Evolutionary conservation across 441 rosid genomes (phyloP).

Genomic region (Gossypium gossypioides): DNA sequence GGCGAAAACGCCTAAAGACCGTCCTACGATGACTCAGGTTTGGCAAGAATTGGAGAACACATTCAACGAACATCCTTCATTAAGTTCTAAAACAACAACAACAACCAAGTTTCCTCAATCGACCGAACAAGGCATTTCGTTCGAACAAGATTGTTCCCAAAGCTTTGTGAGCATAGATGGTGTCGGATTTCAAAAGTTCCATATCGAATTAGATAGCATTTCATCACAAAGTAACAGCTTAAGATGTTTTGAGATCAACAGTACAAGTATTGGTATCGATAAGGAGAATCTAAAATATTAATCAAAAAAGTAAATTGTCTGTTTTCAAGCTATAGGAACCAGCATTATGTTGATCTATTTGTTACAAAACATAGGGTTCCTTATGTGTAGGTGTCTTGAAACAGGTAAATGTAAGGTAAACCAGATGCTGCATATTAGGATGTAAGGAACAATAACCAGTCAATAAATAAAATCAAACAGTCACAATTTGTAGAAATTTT

Average conservation of each 20-base stretch:
- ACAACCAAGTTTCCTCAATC: neutral
- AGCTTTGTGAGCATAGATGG: conserved; percentile 46
- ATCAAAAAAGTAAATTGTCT: neutral
- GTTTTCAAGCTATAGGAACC: neutral
- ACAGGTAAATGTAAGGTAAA: neutral
- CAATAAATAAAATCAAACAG: neutral
- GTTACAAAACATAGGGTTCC: neutral
- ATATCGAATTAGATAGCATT: conserved; percentile 36
- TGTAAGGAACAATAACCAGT: neutral
- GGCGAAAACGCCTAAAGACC: conserved; percentile 33
- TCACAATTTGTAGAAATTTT: neutral
- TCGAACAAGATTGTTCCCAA: conserved; percentile 25
- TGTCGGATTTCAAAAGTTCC: conserved; percentile 37
- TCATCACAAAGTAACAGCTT: conserved; percentile 30
- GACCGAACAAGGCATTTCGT: neutral
- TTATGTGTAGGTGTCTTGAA: neutral
- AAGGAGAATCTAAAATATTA: conserved; percentile 14
- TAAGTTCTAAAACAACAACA: neutral
- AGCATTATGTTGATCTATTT: neutral
- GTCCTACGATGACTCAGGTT: conserved; percentile 47
- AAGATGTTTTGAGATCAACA: conserved; percentile 32
- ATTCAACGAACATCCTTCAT: conserved; percentile 5
- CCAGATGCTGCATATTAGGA: neutral
- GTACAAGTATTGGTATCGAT: conserved; percentile 29
- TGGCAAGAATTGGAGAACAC: conserved; percentile 43